A percentile compares a stretch with the other conserved stretches of the same genome.
phyloP scores from a whole-genome alignment of 345 rosid species.

The Eutrema japonicum region DNA sequence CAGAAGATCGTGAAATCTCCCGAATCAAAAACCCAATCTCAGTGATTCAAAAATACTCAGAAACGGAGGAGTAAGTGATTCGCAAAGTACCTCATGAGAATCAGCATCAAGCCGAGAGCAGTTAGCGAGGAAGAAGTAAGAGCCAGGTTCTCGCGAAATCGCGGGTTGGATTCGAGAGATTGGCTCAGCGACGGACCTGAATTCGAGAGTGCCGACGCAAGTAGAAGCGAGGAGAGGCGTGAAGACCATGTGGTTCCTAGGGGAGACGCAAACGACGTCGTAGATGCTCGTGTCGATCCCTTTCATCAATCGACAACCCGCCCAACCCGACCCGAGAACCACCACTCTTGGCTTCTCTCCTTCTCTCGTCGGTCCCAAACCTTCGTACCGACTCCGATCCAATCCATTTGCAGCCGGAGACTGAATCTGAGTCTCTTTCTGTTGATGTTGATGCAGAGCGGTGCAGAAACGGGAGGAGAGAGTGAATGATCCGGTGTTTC shows the following conservation, averaged over 20 bases:
- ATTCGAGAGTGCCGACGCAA: slow-evolving; percentile 96
- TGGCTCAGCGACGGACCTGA: slow-evolving; percentile 93
- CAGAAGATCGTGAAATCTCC: neutral
- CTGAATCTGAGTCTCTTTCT: slow-evolving; percentile 22
- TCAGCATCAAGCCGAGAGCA: slow-evolving; percentile 65
- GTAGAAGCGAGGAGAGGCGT: slow-evolving; percentile 92
- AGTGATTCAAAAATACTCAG: neutral
- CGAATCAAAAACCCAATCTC: neutral
- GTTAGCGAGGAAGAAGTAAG: slow-evolving; percentile 76
- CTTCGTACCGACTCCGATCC: slow-evolving; percentile 29
- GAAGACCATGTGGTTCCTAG: slow-evolving; percentile 91
- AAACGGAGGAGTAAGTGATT: neutral
- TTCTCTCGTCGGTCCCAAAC: slow-evolving; percentile 63
- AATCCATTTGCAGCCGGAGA: neutral
- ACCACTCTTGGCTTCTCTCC: slow-evolving; percentile 82
- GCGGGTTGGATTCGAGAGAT: slow-evolving; percentile 86
- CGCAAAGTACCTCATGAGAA: slow-evolving; percentile 54
- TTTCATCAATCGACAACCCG: slow-evolving; percentile 88
- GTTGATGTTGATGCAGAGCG: neutral
- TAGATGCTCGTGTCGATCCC: slow-evolving; percentile 67
- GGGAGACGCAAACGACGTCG: slow-evolving; percentile 89
- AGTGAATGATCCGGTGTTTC: slow-evolving; percentile 29
- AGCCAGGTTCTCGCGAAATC: slow-evolving; percentile 71
- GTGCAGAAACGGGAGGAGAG: slow-evolving; percentile 51
- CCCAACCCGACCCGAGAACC: slow-evolving; percentile 94